A percentile compares a stretch with the other conserved stretches of the same genome.
These are phyloP conservation scores for Balansia obtecta DNA, from an alignment of 2,329 filamentous ascomycete genomes.

Conservation along the genomic window DNA sequence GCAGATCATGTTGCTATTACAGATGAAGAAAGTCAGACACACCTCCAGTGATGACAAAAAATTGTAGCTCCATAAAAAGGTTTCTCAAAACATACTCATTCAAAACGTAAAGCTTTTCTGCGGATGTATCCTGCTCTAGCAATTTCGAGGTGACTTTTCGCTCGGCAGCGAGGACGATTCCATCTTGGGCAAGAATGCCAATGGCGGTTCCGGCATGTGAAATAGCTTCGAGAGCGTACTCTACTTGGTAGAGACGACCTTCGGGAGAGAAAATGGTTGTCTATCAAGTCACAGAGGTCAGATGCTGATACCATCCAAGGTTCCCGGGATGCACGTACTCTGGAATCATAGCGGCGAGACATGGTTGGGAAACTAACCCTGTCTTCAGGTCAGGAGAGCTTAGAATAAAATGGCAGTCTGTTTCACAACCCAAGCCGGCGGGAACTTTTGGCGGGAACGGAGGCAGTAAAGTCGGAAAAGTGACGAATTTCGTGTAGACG, in stretches of 20 bases:
- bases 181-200: constrained; percentile 93
- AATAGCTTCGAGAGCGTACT: constrained; percentile 98
- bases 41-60: neutral
- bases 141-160: constrained; percentile 99
- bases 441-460: neutral
- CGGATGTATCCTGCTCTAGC: constrained; percentile 96
- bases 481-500: constrained; percentile 3
- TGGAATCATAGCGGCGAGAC: constrained; percentile 95
- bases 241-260: constrained; percentile 95
- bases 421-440: neutral
- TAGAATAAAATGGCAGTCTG: neutral
- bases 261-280: constrained; percentile 99
- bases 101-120: constrained; percentile 98
- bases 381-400: neutral
- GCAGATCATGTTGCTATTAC: constrained; percentile 92
- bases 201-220: constrained; percentile 96
- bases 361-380: constrained; percentile 33
- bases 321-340: constrained; percentile 47
- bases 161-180: constrained; percentile 95
- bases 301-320: constrained; percentile 1
- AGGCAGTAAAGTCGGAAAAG: neutral
- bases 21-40: no score
- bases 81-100: constrained; percentile 61
- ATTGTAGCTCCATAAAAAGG: neutral
- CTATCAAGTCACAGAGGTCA: constrained; percentile 29